Evolutionary conservation across 2,329 filamentous ascomycete genomes (phyloP), one percentile per base, ranked within the genome.

Genomic region (Fonsecaea pugnacius): DNA sequence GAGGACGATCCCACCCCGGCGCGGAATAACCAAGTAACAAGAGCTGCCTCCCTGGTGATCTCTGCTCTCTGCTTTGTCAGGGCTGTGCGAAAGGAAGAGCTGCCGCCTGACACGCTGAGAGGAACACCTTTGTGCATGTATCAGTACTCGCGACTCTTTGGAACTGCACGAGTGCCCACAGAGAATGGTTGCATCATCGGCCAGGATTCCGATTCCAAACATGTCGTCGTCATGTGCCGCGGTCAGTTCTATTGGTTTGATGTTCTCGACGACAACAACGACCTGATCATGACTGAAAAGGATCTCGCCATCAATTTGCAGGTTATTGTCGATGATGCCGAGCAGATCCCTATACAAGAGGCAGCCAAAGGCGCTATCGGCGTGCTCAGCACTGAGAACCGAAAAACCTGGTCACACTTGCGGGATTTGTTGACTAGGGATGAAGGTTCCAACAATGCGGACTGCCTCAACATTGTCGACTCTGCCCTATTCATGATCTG

Each of bases 191-290:
- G 95, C 75, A 90, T 96, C 71, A 98, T 99, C 72, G 92, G 93
- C 68, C 93, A 98, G 75, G 93, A 98, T 72, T 91, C 92, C 0
- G 86, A 89, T n/a, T 91, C 94, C 3, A 96, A 92, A 78, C 95
- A 99, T 76, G 83, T 99, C 40, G 90, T 97, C 9, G 92, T 98
- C 50, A 84, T 98, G 78, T 96, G 92, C 74, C 91, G 94, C 69
- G 95, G 95, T 1, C 95, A 99, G 71, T 93, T 98, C 73, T 99
- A 99, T 78, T 98, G 94, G 94, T 99, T 99, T 72, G 95, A 99
- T 76, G 93, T 97, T 1, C 82, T 99, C 18, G 95, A 99, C 71
- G 89, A 94, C 70, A 96, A 96, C 77, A 91, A 91, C 6, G 95
- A 99, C 76, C 81, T 96, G 62, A 96, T 99, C 78, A 98, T 98